These are phyloP conservation scores for Silybum marianum DNA, from an alignment of 129 eudicot species.

Conservation along the genomic window DNA sequence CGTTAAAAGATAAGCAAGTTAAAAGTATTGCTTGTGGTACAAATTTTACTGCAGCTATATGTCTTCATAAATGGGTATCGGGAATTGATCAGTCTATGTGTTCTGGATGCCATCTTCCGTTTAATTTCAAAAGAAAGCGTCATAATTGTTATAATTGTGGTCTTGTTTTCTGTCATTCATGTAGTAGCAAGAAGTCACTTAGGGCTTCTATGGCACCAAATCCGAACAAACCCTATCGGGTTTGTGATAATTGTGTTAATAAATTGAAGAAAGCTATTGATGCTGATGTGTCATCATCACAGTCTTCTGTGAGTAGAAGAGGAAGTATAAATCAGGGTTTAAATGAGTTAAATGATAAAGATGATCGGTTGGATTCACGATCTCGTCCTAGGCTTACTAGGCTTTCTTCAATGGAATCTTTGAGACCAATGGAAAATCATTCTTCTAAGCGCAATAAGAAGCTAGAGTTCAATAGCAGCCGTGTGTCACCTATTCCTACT, in stretches of 20 bases:
- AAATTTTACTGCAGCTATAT: slow-evolving; percentile 85
- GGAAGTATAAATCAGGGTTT: slow-evolving; percentile 40
- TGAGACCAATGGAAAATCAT: slow-evolving; percentile 50
- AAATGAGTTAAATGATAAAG: slow-evolving; percentile 51
- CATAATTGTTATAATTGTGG: slow-evolving; percentile 99
- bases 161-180: slow-evolving; percentile 85
- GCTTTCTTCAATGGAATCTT: slow-evolving; percentile 59
- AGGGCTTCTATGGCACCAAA: slow-evolving; percentile 91
- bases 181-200: slow-evolving; percentile 77
- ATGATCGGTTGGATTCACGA: slow-evolving; percentile 41
- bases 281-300: slow-evolving; percentile 34
- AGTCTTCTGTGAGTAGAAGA: slow-evolving; percentile 49
- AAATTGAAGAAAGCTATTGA: slow-evolving; percentile 66
- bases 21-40: slow-evolving; percentile 90
- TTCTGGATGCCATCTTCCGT: slow-evolving; percentile 73
- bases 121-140: slow-evolving; percentile 83
- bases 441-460: slow-evolving; percentile 37
- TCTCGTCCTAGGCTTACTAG: slow-evolving; percentile 58
- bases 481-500: slow-evolving; percentile 39
- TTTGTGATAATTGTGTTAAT: slow-evolving; percentile 82
- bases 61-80: slow-evolving; percentile 75
- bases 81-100: slow-evolving; percentile 79
- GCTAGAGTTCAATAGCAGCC: slow-evolving; percentile 47
- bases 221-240: slow-evolving; percentile 86
- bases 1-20: slow-evolving; percentile 78